Conservation (phyloP, 2,329 filamentous ascomycete genomes). For the Apiospora kogelbergensis region DNA sequence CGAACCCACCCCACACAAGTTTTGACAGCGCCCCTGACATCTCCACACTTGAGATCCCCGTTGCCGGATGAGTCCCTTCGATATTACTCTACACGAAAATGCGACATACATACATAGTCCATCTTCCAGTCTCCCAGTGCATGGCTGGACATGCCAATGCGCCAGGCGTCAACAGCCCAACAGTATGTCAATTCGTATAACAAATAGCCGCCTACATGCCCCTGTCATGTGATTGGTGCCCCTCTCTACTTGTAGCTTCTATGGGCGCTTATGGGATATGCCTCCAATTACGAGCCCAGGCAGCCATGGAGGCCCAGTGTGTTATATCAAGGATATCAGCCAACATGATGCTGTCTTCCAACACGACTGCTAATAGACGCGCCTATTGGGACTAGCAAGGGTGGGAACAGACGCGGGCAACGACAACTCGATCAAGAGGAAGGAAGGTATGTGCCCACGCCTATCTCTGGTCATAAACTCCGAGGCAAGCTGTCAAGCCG, state of each 20-base stretch:
- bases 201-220: neutral
- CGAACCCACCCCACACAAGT: constrained; percentile 5
- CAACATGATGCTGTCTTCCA: neutral
- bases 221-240: neutral
- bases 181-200: neutral
- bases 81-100: neutral
- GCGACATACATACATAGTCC: neutral
- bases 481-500: neutral
- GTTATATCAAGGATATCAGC: neutral
- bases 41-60: neutral
- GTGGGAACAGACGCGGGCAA: neutral
- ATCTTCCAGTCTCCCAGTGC: constrained; percentile 1
- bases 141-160: neutral
- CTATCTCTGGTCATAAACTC: neutral
- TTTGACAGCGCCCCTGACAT: constrained; percentile 1
- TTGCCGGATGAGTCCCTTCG: constrained; percentile 3
- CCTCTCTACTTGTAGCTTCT: neutral
- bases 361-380: neutral
- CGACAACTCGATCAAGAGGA: neutral
- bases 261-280: neutral
- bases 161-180: constrained; percentile 1
- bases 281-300: neutral
- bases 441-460: neutral
- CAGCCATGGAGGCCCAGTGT: neutral
- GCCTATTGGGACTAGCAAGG: neutral